Conservation (phyloP, 306 rosid genomes). For the Ceratonia siliqua region DNA sequence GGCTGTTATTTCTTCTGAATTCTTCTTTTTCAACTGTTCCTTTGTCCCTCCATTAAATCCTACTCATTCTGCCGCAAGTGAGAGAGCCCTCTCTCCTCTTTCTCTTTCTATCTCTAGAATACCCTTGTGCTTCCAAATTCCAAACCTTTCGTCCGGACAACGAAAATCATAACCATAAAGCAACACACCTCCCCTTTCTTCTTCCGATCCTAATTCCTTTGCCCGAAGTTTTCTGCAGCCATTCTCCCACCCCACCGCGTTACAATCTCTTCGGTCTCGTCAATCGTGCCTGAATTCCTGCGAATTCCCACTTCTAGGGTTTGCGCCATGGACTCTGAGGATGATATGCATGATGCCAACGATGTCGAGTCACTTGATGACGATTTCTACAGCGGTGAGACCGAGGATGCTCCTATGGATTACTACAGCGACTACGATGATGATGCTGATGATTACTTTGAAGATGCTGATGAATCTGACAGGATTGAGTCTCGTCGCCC, state of each 20-base stretch:
- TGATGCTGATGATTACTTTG: slow-evolving; percentile 55
- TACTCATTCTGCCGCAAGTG: background rate
- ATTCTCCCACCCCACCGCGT: background rate
- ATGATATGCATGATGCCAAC: slow-evolving; percentile 87
- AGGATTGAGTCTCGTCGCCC: slow-evolving; percentile 62
- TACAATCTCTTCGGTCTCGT: background rate
- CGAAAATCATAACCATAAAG: slow-evolving; percentile 25
- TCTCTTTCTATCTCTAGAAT: background rate
- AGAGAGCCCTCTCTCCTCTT: background rate
- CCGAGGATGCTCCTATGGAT: slow-evolving; percentile 57
- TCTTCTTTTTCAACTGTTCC: background rate
- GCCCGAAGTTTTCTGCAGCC: slow-evolving; percentile 29
- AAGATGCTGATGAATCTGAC: slow-evolving; percentile 52
- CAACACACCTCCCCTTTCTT: slow-evolving; percentile 10
- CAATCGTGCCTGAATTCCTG: background rate
- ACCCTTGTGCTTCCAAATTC: background rate
- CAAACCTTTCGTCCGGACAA: slow-evolving; percentile 15
- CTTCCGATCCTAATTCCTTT: slow-evolving; percentile 17
- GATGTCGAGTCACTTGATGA: slow-evolving; percentile 73
- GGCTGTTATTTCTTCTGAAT: background rate
- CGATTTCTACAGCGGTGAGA: slow-evolving; percentile 79
- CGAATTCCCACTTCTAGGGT: slow-evolving; percentile 28
- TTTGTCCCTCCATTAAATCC: background rate
- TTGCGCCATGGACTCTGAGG: slow-evolving; percentile 73
- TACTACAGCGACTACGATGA: slow-evolving; percentile 60